A percentile compares a stretch with the other conserved stretches of the same genome.
Conservation (phyloP, 2,329 filamentous ascomycete genomes). For the Pleochaeta shiraiana region DNA sequence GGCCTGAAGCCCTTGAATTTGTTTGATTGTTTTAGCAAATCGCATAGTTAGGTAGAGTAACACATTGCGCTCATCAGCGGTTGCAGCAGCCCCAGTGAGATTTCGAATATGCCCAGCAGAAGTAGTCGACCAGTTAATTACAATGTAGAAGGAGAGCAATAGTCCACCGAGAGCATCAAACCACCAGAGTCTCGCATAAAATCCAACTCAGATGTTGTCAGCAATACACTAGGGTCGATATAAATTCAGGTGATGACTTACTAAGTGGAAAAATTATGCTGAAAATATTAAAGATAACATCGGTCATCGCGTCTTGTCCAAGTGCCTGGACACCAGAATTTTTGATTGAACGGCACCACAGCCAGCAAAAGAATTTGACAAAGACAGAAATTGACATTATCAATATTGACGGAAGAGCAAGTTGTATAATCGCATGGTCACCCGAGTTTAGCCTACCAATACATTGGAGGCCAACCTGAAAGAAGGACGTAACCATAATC, state of each 20-base stretch:
- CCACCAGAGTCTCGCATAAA: constrained; percentile 40
- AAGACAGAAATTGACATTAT: constrained; percentile 34
- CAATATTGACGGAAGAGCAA: constrained; percentile 31
- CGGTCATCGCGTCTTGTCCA: constrained; percentile 40
- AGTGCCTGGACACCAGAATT: constrained; percentile 42
- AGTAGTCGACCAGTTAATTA: constrained; percentile 44
- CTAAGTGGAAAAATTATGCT: constrained; percentile 36
- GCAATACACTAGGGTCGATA: not conserved
- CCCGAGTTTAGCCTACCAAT: constrained; percentile 31
- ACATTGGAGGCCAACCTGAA: constrained; percentile 39
- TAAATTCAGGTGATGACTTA: constrained; percentile 7
- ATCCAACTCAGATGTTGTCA: constrained; percentile 24
- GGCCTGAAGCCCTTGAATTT: constrained; percentile 31
- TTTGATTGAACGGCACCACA: constrained; percentile 35
- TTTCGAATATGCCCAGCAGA: constrained; percentile 36
- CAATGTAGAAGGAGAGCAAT: constrained; percentile 41
- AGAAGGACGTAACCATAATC: constrained; percentile 40
- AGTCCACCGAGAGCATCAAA: constrained; percentile 39
- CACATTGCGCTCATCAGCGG: constrained; percentile 29
- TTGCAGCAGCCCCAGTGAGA: constrained; percentile 34
- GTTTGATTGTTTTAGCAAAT: constrained; percentile 29
- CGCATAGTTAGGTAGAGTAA: constrained; percentile 36
- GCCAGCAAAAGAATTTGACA: constrained; percentile 36
- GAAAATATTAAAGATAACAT: constrained; percentile 41
- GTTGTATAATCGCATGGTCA: constrained; percentile 25